Evolutionary conservation across 441 rosid genomes (phyloP), one percentile per base, ranked within the genome.

Genomic region (Omphalea diandra): DNA sequence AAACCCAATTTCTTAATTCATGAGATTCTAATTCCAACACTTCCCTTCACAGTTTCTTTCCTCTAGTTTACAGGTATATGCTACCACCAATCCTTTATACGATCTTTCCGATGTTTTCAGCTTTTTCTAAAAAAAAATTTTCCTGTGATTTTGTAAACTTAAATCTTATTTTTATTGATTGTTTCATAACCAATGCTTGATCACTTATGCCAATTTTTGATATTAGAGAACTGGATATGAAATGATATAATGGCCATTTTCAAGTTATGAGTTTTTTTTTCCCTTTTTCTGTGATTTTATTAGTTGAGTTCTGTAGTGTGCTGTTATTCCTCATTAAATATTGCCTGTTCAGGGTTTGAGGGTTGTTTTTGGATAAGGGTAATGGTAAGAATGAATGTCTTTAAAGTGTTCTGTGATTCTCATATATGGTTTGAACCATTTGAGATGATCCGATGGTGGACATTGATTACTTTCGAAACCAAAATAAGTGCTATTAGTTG

Each of bases 11-110:
- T 50, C 50, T 60, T 24, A 27, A 31, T 49, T 53, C 71, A 32
- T 65, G 43, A 59, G 32, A 65, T 60, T 52, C 62, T 32, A 9
- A 63, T 53, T 44, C 49, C 20, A 33, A 31, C 6, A 3, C 9
- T 4, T 61, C 46, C 3, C 1, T 14, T 8, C 35, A 1, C 0
- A 14, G 20, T 41, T 69, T 65, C 40, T 47, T 41, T 35, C 47
- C 38, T 27, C 29, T 26, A 54, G 22, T 65, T 63, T 50, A 43
- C 61, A 59, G 85, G 83, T 79, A 71, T 70, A 47, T 20, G 22
- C 20, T 38, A 47, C 24, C 36, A 5, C 32, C 57, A 4, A 18
- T 50, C 26, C 43, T 59, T n/a, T n/a, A n/a, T n/a, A n/a, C 57
- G 0, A 17, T 40, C 1, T 55, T 7, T 63, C 0, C 46, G 4